These are phyloP conservation scores for Fraxinus xanthoxyloides DNA, from an alignment of 305 asterid genomes.

Conservation along the genomic window DNA sequence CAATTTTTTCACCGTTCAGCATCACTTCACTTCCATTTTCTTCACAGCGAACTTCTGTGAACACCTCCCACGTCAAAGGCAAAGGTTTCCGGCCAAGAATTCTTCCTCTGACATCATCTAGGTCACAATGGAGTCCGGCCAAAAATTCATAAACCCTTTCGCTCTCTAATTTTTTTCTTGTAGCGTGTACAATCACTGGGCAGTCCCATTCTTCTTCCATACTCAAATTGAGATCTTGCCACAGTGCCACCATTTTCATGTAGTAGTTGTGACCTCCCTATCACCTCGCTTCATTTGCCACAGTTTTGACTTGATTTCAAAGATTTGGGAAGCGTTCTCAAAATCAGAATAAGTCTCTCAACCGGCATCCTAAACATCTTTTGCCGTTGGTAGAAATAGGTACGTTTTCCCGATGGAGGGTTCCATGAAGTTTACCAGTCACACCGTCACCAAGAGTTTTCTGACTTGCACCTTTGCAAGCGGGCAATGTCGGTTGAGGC, in stretches of 20 bases:
- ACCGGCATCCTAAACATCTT: neutral
- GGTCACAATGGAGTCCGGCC: neutral
- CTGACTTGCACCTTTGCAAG: neutral
- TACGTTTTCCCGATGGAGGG: neutral
- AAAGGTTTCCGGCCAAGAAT: neutral
- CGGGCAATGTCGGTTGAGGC: neutral
- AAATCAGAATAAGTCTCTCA: neutral
- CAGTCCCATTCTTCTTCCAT: neutral
- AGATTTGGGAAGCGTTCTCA: neutral
- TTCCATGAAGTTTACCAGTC: neutral
- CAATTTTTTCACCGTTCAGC: neutral
- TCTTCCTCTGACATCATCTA: neutral
- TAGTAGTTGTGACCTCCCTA: neutral
- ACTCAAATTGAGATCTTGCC: neutral
- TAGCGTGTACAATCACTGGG: neutral
- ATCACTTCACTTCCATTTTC: neutral
- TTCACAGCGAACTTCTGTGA: neutral
- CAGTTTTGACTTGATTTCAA: neutral
- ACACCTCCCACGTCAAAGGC: neutral
- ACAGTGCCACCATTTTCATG: neutral
- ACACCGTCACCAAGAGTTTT: neutral
- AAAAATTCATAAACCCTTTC: neutral
- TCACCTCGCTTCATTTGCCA: too few relatives aligned
- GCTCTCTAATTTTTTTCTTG: neutral
- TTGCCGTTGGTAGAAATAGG: neutral